phyloP scores from a whole-genome alignment of 352 stramenopile genomes.

The Phytophthora tentaculata region DNA sequence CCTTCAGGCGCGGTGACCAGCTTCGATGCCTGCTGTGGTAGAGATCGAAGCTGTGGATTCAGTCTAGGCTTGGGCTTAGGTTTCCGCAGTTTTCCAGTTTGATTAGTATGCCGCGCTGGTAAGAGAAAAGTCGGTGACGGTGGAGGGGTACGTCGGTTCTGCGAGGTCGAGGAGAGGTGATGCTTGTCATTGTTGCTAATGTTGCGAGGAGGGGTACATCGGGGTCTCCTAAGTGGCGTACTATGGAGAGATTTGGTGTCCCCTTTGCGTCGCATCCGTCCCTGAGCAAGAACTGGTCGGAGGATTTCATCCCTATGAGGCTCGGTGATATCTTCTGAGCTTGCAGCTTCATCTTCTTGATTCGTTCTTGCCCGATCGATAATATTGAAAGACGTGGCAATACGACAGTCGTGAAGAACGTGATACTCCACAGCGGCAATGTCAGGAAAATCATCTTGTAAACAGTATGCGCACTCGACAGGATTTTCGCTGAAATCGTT shows the following conservation, averaged over 20 bases:
- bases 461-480: slow-evolving; percentile 60
- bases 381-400: slow-evolving; percentile 46
- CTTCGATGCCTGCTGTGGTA: slow-evolving; percentile 10
- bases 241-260: slow-evolving; percentile 25
- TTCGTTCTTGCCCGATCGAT: slow-evolving; percentile 1
- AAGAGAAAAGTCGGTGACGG: background rate
- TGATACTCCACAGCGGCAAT: slow-evolving; percentile 41
- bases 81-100: slow-evolving; percentile 16
- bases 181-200: too few relatives aligned
- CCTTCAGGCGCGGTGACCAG: background rate
- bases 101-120: background rate
- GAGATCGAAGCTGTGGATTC: slow-evolving; percentile 19
- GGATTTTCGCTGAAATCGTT: background rate
- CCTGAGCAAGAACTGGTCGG: slow-evolving; percentile 33
- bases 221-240: too few relatives aligned
- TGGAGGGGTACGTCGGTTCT: background rate
- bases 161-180: too few relatives aligned
- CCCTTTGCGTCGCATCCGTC: slow-evolving; percentile 40
- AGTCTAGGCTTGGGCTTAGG: slow-evolving; percentile 6
- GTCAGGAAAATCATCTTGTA: slow-evolving; percentile 32
- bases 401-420: slow-evolving; percentile 39
- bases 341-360: slow-evolving; percentile 19
- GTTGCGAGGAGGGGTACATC: too few relatives aligned
- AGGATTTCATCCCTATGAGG: background rate
- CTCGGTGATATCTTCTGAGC: background rate